Percentiles rank a stretch among this genome's conserved stretches.
Evolutionary conservation across 2,329 filamentous ascomycete species (phyloP).

Genomic region (Talaromyces sp.): DNA sequence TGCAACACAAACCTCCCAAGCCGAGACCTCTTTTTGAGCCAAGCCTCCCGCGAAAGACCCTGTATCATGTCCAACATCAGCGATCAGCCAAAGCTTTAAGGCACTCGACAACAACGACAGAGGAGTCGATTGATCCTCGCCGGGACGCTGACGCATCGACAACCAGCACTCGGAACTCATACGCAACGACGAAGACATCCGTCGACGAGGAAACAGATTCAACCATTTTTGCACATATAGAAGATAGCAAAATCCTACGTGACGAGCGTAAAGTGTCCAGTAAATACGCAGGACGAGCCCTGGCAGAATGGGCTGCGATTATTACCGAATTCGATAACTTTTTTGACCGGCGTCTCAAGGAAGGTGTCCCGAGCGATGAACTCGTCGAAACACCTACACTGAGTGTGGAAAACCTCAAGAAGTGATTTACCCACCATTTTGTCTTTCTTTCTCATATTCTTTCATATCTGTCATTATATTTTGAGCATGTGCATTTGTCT

Average conservation of each 20-base stretch:
- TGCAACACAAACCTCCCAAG: slow-evolving; percentile 48
- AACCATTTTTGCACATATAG: slow-evolving; percentile 21
- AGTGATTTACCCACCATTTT: slow-evolving; percentile 24
- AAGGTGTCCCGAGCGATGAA: slow-evolving; percentile 57
- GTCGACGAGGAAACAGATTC: slow-evolving; percentile 10
- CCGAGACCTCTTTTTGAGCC: slow-evolving; percentile 55
- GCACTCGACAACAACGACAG: slow-evolving; percentile 19
- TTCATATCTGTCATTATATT: neutral
- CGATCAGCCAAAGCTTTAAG: slow-evolving; percentile 22
- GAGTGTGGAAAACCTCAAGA: slow-evolving; percentile 60
- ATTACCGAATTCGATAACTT: slow-evolving; percentile 63
- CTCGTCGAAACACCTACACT: slow-evolving; percentile 61
- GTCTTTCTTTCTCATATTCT: neutral
- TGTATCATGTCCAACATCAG: slow-evolving; percentile 49
- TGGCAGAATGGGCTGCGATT: slow-evolving; percentile 63
- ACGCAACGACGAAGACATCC: slow-evolving; percentile 9
- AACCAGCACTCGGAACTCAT: slow-evolving; percentile 18
- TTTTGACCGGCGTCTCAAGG: slow-evolving; percentile 59
- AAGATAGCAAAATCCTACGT: slow-evolving; percentile 15
- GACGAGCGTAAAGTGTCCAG: slow-evolving; percentile 40
- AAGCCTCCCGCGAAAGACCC: slow-evolving; percentile 55
- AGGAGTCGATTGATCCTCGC: slow-evolving; percentile 19
- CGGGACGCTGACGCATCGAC: slow-evolving; percentile 19
- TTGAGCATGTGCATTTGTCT: neutral
- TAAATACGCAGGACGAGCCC: slow-evolving; percentile 60